phyloP scores from a whole-genome alignment of 2,329 filamentous ascomycete genomes.

The Stagonosporopsis vannaccii region DNA sequence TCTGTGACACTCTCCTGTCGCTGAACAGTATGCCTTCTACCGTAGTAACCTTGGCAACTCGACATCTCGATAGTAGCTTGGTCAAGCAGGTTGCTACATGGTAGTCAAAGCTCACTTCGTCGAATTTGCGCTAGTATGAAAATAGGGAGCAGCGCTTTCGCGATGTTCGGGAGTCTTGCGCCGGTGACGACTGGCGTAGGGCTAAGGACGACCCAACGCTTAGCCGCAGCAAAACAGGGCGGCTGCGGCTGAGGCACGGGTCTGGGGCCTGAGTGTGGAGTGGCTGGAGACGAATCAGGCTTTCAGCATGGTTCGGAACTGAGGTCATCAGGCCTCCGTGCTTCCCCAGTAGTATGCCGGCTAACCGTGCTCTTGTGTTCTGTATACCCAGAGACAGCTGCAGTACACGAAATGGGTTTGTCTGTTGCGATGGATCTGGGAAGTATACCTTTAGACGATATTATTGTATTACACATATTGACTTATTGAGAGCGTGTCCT shows the following conservation, averaged over 20 bases:
- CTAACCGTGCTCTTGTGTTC: conserved; percentile 1
- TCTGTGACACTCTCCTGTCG: background rate
- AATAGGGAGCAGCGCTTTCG: too few species aligned
- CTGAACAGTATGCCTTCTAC: background rate
- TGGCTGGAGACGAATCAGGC: conserved; percentile 12
- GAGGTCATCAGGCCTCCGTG: conserved; percentile 18
- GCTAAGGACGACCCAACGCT: background rate
- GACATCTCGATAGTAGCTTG: background rate
- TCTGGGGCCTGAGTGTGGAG: conserved; percentile 12
- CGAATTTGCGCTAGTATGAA: background rate
- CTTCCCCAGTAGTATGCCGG: background rate
- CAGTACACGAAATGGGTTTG: background rate
- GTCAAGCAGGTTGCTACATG: background rate
- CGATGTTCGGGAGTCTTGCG: background rate
- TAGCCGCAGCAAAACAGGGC: background rate
- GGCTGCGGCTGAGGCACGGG: conserved; percentile 2
- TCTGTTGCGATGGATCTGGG: too few species aligned
- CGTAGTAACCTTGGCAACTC: background rate
- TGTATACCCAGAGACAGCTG: background rate
- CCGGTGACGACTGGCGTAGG: background rate
- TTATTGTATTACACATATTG: conserved; percentile 5
- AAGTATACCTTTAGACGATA: background rate
- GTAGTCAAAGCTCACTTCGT: too few species aligned
- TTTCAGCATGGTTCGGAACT: conserved; percentile 5
- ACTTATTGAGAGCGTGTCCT: background rate